Evolutionary conservation across 2,329 filamentous ascomycete species (phyloP).

Genomic region (Trichophyton equinum): DNA sequence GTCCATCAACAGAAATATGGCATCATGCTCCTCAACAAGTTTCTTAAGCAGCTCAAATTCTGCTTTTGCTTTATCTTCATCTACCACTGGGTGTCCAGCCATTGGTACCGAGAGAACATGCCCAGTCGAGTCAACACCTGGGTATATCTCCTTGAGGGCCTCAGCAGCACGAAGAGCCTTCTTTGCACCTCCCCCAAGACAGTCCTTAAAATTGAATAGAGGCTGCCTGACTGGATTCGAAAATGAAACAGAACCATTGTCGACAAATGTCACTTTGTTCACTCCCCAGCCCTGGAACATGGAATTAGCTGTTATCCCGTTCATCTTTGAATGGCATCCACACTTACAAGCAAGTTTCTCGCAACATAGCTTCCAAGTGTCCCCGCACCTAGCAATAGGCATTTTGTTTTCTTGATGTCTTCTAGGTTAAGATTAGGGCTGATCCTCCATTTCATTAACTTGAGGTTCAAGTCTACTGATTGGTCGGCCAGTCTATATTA

Average conservation of each 20-base stretch:
- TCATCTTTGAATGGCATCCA: neutral
- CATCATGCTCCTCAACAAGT: conserved; percentile 76
- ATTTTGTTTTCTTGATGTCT: conserved; percentile 76
- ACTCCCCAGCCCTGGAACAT: conserved; percentile 66
- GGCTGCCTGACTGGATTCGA: conserved; percentile 95
- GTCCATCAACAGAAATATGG: conserved; percentile 93
- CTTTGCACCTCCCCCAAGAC: conserved; percentile 65
- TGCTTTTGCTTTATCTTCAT: conserved; percentile 53
- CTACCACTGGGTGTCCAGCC: conserved; percentile 77
- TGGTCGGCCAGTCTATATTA: conserved; percentile 60
- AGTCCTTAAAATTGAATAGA: conserved; percentile 82
- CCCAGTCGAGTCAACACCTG: conserved; percentile 70
- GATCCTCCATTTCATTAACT: conserved; percentile 98
- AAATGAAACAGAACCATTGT: conserved; percentile 85
- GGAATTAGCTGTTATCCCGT: neutral
- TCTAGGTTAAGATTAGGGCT: conserved; percentile 80
- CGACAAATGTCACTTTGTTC: conserved; percentile 86
- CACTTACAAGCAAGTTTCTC: conserved; percentile 58
- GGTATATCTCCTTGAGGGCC: conserved; percentile 74
- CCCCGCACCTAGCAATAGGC: conserved; percentile 79
- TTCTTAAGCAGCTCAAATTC: conserved; percentile 65
- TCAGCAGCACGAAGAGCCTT: conserved; percentile 75
- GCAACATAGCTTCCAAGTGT: conserved; percentile 92
- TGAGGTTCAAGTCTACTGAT: conserved; percentile 89
- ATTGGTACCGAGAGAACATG: conserved; percentile 82